Evolutionary conservation across 2,329 filamentous ascomycete species (phyloP).

Genomic region (Leptographium radiaticola): DNA sequence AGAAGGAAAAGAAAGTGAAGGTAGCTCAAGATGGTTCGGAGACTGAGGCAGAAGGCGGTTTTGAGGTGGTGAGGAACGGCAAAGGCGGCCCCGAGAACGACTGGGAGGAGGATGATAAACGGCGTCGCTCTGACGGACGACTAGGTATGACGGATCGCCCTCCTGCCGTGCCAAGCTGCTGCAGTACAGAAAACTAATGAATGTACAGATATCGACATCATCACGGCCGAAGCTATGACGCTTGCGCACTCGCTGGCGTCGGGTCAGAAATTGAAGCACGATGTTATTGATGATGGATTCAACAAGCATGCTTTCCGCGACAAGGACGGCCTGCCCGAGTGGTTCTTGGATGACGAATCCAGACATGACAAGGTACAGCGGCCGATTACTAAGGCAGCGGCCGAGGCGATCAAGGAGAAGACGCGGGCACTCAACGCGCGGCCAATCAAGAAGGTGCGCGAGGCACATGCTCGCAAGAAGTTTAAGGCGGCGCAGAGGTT

Average conservation of each 20-base stretch:
- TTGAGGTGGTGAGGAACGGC: constrained; percentile 48
- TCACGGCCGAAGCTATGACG: constrained; percentile 98
- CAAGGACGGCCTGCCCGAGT: constrained; percentile 82
- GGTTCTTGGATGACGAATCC: constrained; percentile 90
- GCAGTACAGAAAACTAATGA: constrained; percentile 7
- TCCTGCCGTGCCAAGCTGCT: too few relatives aligned
- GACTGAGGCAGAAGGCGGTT: constrained; percentile 21
- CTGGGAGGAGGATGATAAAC: constrained; percentile 56
- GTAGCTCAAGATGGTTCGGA: constrained; percentile 15
- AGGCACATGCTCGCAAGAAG: constrained; percentile 94
- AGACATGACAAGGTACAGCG: constrained; percentile 73
- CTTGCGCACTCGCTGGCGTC: constrained; percentile 84
- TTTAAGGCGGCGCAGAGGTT: constrained; percentile 81
- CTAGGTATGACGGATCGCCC: constrained; percentile 29
- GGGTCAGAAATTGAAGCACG: constrained; percentile 64
- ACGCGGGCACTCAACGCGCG: constrained; percentile 82
- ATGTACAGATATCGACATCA: constrained; percentile 76
- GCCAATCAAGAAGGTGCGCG: constrained; percentile 97
- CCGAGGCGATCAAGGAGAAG: constrained; percentile 89
- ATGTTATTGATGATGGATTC: constrained; percentile 82
- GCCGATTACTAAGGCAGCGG: constrained; percentile 84
- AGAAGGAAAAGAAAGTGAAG: neutral
- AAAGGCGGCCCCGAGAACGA: constrained; percentile 23
- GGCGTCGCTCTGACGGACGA: constrained; percentile 47
- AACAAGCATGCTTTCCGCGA: constrained; percentile 90